A percentile compares a stretch with the other conserved stretches of the same genome.
Conservation (phyloP, 2,329 filamentous ascomycete species). For the Fusarium kyushuense region DNA sequence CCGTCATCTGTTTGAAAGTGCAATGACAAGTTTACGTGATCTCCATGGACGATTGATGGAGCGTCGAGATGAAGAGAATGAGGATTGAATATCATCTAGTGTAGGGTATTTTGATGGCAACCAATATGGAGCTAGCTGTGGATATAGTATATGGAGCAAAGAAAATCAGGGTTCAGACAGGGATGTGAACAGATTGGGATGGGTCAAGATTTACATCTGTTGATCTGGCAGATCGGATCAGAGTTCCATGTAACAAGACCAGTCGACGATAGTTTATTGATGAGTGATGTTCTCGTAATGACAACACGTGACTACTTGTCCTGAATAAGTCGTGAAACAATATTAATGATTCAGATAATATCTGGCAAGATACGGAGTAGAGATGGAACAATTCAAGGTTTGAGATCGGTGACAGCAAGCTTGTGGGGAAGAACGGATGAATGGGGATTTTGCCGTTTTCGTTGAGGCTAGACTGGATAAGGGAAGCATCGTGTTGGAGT, state of each 20-base stretch:
- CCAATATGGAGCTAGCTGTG: conserved; percentile 11
- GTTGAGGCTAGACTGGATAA: conserved; percentile 26
- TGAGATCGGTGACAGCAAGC: not conserved
- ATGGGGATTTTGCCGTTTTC: conserved; percentile 17
- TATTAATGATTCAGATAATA: conserved; percentile 14
- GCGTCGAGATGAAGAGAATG: conserved; percentile 5
- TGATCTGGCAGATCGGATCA: conserved; percentile 4
- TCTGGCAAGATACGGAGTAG: not conserved
- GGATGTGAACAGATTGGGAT: conserved; percentile 27
- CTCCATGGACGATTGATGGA: conserved; percentile 39
- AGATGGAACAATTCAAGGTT: conserved; percentile 11
- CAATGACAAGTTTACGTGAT: conserved; percentile 37
- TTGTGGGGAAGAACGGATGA: conserved; percentile 12
- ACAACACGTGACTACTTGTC: conserved; percentile 1
- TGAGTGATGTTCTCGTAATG: conserved; percentile 11
- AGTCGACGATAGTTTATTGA: conserved; percentile 7
- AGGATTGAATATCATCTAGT: conserved; percentile 4
- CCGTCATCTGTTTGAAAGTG: conserved; percentile 33
- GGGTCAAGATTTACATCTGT: conserved; percentile 3
- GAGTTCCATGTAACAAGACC: not conserved
- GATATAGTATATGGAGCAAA: not conserved
- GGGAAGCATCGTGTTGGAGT: conserved; percentile 19
- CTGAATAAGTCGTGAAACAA: conserved; percentile 12
- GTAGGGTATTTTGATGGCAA: not conserved
- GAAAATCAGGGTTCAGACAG: conserved; percentile 39